Evolutionary conservation across 2,329 filamentous ascomycete genomes (phyloP).

Genomic region (Penicillium nordicum): DNA sequence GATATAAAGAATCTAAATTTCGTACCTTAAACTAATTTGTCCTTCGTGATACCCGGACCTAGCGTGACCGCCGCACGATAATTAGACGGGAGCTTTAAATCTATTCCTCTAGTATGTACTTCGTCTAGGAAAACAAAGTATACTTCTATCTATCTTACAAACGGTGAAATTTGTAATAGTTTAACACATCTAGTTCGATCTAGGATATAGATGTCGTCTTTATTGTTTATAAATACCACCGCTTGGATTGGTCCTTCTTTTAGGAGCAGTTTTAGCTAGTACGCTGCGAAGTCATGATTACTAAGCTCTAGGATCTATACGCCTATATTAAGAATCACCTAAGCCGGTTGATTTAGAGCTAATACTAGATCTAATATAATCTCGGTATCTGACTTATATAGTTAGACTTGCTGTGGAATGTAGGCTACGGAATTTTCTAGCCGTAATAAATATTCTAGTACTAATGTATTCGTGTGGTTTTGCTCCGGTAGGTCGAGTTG

Average conservation of each 20-base stretch:
- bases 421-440: conserved; percentile 45
- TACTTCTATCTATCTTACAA: conserved; percentile 51
- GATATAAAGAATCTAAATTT: background rate
- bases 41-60: conserved; percentile 63
- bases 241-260: conserved; percentile 36
- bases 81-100: conserved; percentile 57
- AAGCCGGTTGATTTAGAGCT: conserved; percentile 38
- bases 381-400: conserved; percentile 16
- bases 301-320: conserved; percentile 64
- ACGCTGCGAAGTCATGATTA: conserved; percentile 53
- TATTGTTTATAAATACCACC: conserved; percentile 54
- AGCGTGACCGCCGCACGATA: conserved; percentile 67
- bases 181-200: conserved; percentile 27
- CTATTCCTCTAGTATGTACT: conserved; percentile 66
- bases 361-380: conserved; percentile 50
- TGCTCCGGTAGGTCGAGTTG: conserved; percentile 57
- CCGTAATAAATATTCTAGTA: conserved; percentile 58
- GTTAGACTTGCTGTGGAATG: conserved; percentile 9
- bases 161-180: conserved; percentile 57
- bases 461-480: conserved; percentile 64
- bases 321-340: conserved; percentile 68
- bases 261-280: conserved; percentile 49
- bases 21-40: conserved; percentile 64
- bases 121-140: conserved; percentile 71
- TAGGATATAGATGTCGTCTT: conserved; percentile 31